phyloP scores from a whole-genome alignment of 2,329 filamentous ascomycete species.

The Drechslerella dactyloides region DNA sequence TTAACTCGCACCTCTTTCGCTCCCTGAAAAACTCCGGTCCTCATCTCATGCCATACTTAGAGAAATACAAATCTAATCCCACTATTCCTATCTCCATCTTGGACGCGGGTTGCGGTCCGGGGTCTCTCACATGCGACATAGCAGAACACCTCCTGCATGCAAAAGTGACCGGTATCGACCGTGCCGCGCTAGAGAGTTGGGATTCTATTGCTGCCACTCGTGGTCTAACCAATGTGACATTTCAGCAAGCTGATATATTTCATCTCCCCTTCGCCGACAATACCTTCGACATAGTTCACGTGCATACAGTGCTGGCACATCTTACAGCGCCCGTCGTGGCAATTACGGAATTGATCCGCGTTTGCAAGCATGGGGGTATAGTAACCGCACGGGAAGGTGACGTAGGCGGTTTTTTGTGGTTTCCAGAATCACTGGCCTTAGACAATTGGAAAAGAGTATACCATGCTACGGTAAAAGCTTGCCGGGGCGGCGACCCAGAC shows the following conservation, averaged over 20 bases:
- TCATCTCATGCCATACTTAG: not conserved
- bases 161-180: conserved; percentile 1
- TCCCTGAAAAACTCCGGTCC: not conserved
- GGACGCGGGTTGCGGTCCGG: conserved; percentile 1
- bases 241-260: conserved; percentile 3
- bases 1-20: not conserved
- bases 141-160: not conserved
- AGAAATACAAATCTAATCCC: not conserved
- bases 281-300: conserved; percentile 1
- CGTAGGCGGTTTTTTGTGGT: not conserved
- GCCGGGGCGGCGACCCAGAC: not conserved
- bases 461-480: not conserved
- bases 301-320: not conserved
- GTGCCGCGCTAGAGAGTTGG: not conserved
- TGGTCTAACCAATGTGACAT: not conserved
- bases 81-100: not conserved
- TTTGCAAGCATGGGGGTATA: not conserved
- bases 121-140: not conserved
- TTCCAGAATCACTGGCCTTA: not conserved
- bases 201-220: not conserved
- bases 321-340: not conserved
- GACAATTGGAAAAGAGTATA: not conserved
- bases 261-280: not conserved
- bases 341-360: not conserved
- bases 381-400: not conserved